Base-by-base conservation (phyloP, 1,139 yeast species). In the Debaryomycetaceae sp. region DNA sequence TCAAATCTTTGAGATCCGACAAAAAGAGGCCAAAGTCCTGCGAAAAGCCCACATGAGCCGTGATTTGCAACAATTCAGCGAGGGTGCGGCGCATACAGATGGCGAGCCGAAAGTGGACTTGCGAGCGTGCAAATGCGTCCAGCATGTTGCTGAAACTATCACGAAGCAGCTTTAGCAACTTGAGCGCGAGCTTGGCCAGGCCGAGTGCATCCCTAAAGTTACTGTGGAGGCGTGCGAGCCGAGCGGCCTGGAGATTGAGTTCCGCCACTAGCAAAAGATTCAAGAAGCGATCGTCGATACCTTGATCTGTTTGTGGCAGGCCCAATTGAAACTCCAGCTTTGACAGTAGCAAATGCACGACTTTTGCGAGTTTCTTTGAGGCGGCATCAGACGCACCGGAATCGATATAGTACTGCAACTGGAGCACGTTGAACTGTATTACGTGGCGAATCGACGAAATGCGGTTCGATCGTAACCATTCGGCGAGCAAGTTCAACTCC, bases 11-110 rank as follows among this genome's bases (percentile, higher is more conserved):
- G 25, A 68, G 53, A 37, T 77, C 85, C 4, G 53, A 51, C 11
- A 62, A 38, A 45, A 65, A 76, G 43, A 60, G 72, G 3, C 57
- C 55, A 24, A 70, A 55, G 31, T 76, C 82, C 37, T 69, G 69
- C 0, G 74, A 54, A 3, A 73, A 41, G 1, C 85, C 83, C 26
- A 73, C 41, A 25, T 56, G 59, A 14, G 58, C 49, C 31, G 60
- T 55, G 1, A 54, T 40, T 3, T 53, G 47, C 20, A 73, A 47
- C 15, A 69, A 44, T 8, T 35, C 32, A 12, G 47, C 45, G 40
- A 66, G 67, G 4, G 66, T 37, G 4, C 49, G 44, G 8, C 58
- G 43, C 21, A 73, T 43, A 16, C 51, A 38, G 1, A 37, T 35
- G 0, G 60, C 47, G 2, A 68, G 48, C 23, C 50, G 52, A 49